These are phyloP conservation scores for Lycium barbarum DNA, from an alignment of 257 asterid genomes.

Conservation along the genomic window DNA sequence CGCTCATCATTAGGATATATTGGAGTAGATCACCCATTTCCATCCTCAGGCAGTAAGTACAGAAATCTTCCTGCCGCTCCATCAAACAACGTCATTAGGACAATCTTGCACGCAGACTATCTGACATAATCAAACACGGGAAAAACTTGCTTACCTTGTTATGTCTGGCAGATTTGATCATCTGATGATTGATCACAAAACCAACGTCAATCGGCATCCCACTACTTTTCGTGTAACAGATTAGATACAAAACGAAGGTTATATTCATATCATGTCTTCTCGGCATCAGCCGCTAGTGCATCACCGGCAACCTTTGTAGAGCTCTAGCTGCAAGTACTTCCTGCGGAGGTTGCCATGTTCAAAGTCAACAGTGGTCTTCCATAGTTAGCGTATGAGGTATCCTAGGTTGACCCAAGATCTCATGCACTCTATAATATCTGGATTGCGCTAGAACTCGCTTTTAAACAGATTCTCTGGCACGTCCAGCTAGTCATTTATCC, in stretches of 20 bases:
- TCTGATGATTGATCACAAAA: background rate
- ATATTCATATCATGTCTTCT: background rate
- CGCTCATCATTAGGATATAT: too few species aligned
- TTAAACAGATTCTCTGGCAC: background rate
- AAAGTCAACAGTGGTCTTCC: too few species aligned
- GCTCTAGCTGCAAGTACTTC: background rate
- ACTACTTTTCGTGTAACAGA: background rate
- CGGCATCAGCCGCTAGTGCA: too few species aligned
- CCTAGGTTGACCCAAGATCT: background rate
- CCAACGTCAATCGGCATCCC: background rate
- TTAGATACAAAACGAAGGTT: background rate
- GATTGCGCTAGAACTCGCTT: background rate
- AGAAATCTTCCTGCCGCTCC: background rate
- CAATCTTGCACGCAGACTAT: background rate
- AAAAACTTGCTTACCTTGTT: background rate
- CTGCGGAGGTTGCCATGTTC: background rate
- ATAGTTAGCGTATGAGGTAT: background rate
- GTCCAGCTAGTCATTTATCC: background rate
- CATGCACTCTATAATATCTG: background rate
- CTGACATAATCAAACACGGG: background rate
- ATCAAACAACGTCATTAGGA: background rate
- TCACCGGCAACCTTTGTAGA: background rate
- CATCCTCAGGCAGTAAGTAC: background rate
- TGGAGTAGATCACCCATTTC: background rate
- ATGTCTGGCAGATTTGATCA: background rate